phyloP scores from a whole-genome alignment of 2,329 filamentous ascomycete genomes.

The Trichoderma sp. region DNA sequence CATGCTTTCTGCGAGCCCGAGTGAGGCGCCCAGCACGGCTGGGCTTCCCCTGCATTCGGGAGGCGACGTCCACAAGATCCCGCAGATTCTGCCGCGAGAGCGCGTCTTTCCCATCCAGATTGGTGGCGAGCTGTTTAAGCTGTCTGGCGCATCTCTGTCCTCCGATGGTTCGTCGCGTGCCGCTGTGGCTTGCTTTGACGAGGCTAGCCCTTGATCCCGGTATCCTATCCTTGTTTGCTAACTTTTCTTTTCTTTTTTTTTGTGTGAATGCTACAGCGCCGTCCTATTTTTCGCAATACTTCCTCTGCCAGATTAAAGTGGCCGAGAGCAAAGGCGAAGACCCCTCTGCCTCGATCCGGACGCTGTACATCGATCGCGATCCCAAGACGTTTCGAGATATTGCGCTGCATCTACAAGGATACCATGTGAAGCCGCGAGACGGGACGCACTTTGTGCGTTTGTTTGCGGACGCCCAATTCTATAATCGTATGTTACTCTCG shows the following conservation, averaged over 20 bases:
- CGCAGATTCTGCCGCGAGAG: slow-evolving; percentile 61
- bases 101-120: slow-evolving; percentile 75
- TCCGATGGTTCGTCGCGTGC: slow-evolving; percentile 59
- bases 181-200: background rate
- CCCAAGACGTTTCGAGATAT: slow-evolving; percentile 87
- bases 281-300: slow-evolving; percentile 95
- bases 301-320: slow-evolving; percentile 72
- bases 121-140: slow-evolving; percentile 66
- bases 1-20: slow-evolving; percentile 31
- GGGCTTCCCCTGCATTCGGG: slow-evolving; percentile 30
- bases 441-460: slow-evolving; percentile 85
- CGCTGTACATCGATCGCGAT: slow-evolving; percentile 93
- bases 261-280: slow-evolving; percentile 57
- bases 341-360: slow-evolving; percentile 55
- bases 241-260: background rate
- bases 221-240: slow-evolving; percentile 18
- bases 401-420: slow-evolving; percentile 84
- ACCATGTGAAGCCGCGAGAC: slow-evolving; percentile 78
- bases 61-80: slow-evolving; percentile 46
- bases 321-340: slow-evolving; percentile 59
- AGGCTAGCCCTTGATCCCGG: background rate
- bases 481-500: slow-evolving; percentile 59
- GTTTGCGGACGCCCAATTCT: slow-evolving; percentile 94
- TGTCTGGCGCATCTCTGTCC: slow-evolving; percentile 69
- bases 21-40: slow-evolving; percentile 26